A percentile compares a stretch with the other conserved stretches of the same genome.
Conservation (phyloP, 805 yeast species). For the Yarrowia phangngaensis region DNA sequence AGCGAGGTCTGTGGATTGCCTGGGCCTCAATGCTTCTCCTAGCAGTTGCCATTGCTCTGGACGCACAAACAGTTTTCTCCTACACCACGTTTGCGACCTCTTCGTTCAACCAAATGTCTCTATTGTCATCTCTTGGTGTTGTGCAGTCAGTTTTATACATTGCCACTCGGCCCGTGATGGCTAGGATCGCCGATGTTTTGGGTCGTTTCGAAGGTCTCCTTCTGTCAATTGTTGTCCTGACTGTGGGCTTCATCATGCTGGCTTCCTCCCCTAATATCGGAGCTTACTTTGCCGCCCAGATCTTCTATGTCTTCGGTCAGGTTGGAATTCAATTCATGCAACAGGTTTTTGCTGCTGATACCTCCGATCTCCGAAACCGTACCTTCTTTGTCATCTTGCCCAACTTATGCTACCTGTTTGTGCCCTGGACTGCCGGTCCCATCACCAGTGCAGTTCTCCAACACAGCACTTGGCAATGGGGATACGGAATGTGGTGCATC, state of each 20-base stretch:
- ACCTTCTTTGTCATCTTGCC: constrained; percentile 41
- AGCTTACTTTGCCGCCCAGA: constrained; percentile 42
- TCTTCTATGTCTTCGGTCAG: constrained; percentile 42
- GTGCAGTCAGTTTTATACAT: constrained; percentile 44
- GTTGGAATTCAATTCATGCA: constrained; percentile 42
- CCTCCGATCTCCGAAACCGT: constrained; percentile 43
- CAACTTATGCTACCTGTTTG: constrained; percentile 42
- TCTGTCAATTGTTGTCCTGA: constrained; percentile 38
- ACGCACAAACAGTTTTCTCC: constrained; percentile 9
- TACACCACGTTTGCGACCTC: constrained; percentile 44
- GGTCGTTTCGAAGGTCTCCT: constrained; percentile 44
- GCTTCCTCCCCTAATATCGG: constrained; percentile 42
- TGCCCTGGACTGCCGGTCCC: constrained; percentile 43
- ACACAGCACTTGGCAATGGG: constrained; percentile 50
- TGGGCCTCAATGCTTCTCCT: constrained; percentile 27
- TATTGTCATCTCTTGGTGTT: constrained; percentile 43
- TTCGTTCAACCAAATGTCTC: constrained; percentile 42
- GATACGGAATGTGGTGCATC: constrained; percentile 50
- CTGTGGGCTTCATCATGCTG: constrained; percentile 41
- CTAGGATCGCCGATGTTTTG: constrained; percentile 44
- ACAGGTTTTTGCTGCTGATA: constrained; percentile 41
- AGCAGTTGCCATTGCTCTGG: constrained; percentile 26
- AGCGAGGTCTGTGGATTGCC: constrained; percentile 26
- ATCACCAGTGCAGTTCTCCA: constrained; percentile 36
- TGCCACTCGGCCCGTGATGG: constrained; percentile 43